Base-by-base conservation (phyloP, 176 grass and related monocot species). In the Aegilops tauschii region DNA sequence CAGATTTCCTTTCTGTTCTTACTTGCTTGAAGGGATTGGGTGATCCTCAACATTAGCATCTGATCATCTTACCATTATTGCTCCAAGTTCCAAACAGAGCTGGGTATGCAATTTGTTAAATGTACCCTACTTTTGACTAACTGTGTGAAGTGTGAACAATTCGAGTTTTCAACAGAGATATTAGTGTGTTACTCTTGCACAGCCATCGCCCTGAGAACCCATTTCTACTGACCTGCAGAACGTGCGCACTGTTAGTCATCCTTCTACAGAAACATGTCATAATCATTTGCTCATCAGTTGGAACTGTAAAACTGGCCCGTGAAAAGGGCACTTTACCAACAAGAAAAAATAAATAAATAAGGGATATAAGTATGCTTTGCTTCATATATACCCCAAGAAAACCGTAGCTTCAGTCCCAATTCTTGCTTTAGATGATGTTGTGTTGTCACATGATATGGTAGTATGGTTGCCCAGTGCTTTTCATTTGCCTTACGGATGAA, bases 381-480 rank as follows among this genome's bases (percentile, higher is more conserved):
- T 84, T 80, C 52, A 76, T 56, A 37, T 69, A 69, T 32, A 74
- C 68, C 35, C 52, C 61, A 84, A 80, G 61, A 77, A 81, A 77
- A 81, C 37, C 36, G 61, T 80, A 91, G 69, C 11, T 67, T 88
- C 50, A 71, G 37, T 71, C 14, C n/a, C 76, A 84, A 32, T 83
- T 27, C 80, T 73, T 72, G 11, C 89, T 87, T 91, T 87, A 61
- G 52, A 80, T 87, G 17, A 76, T 63, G 0, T 28, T 45, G 40
- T 49, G 68, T 3, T 77, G 64, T 58, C 80, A 87, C 89, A 80
- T 87, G 85, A 69, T 30, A 49, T 75, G 42, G 40, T 74, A 49
- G 72, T 76, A 80, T 76, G 61, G 81, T 80, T 84, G 77, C 65
- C 78, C 14, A 61, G 61, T 87, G 61, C 61, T 82, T 81, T 91